Base-by-base conservation (phyloP, 805 yeast genomes). In the Starmerella floricola region DNA sequence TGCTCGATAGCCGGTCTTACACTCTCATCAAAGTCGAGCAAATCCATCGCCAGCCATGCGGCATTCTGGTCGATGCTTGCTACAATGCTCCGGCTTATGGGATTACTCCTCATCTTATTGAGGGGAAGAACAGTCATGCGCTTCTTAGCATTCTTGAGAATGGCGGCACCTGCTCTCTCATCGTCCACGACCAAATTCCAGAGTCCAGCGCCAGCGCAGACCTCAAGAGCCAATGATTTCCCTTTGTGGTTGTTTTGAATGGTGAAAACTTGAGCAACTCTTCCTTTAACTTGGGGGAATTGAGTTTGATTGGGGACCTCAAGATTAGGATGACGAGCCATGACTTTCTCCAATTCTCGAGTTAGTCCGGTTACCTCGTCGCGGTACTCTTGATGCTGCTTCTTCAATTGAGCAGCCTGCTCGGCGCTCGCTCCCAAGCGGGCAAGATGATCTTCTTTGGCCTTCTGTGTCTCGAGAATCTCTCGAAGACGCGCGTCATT, bases 81-180 rank as follows among this genome's bases (percentile, higher is more conserved):
- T 0, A 87, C 69, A 0, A 71, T 64, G 24, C 69, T 67, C 1
- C 67, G 60, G 16, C 75, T 68, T 4, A 85, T 56, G 0, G 67
- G 65, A 54, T 74, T 66, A 0, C 94, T 71, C 2, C 76, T 62
- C 41, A 93, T 84, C 56, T 85, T 85, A 59, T 85, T 93, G 45
- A 91, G 67, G 0, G 99, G 98, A 51, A 91, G 81, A 38, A 91
- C 79, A 0, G 96, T 91, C 6, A 85, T 88, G 47, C 97, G 76
- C 54, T 76, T 73, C 39, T 88, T 66, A 6, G 96, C 96, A 23
- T 66, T 68, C 52, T 85, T 91, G 31, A 91, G 67, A 8, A 91
- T 62, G 42, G 78, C 79, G 0, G 94, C 71, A n/a, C 94, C 97
- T 3, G 84, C 79, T 16, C 66, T 74, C 45, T 88, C 93, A 47